Evolutionary conservation across 371 early-diverging fungal genomes (phyloP).

Genomic region (Mucor saturninus): DNA sequence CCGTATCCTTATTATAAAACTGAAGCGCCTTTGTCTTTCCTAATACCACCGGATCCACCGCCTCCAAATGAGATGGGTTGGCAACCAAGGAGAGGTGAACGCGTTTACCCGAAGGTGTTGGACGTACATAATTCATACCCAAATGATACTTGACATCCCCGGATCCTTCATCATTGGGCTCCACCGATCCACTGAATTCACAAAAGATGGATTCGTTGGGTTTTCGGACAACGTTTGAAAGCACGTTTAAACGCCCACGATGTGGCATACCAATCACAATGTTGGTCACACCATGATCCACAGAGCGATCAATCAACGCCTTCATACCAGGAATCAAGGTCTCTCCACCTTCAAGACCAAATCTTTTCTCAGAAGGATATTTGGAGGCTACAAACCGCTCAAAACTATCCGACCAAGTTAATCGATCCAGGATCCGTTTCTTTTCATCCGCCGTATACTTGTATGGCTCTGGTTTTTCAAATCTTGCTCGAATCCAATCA

Average conservation of each 20-base stretch:
- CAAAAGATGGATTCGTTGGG: constrained; percentile 97
- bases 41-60: constrained; percentile 95
- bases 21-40: constrained; percentile 96
- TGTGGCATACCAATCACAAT: constrained; percentile 98
- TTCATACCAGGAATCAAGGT: constrained; percentile 97
- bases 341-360: constrained; percentile 97
- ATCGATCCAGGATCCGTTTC: constrained; percentile 88
- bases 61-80: constrained; percentile 98
- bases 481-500: constrained; percentile 93
- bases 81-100: constrained; percentile 95
- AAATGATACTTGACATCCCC: constrained; percentile 98
- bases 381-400: constrained; percentile 94
- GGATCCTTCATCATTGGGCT: constrained; percentile 88
- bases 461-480: constrained; percentile 91
- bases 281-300: constrained; percentile 90
- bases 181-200: constrained; percentile 86
- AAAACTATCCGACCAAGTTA: constrained; percentile 96
- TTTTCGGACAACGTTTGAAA: constrained; percentile 96
- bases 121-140: constrained; percentile 95
- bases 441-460: constrained; percentile 87
- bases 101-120: constrained; percentile 93
- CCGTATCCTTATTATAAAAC: constrained; percentile 86
- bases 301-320: constrained; percentile 91
- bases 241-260: constrained; percentile 97
- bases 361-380: constrained; percentile 96